Base-by-base conservation (phyloP, 192 early-diverging fungal species). In the Coemansia sp. region DNA sequence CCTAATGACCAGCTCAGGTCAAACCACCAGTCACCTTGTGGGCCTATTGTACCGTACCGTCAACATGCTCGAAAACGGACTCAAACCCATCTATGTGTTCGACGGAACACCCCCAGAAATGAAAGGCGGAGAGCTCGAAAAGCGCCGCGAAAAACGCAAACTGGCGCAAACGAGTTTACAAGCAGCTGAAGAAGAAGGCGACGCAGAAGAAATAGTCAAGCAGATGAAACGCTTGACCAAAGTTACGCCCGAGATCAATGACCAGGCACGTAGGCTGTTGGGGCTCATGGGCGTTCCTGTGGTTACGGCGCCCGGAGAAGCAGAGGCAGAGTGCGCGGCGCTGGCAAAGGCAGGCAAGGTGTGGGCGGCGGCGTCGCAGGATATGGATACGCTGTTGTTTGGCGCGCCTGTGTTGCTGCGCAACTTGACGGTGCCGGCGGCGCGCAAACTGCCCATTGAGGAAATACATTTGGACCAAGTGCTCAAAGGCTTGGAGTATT, bases 361-460 rank as follows among this genome's bases (percentile, higher is more conserved):
- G 2, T 97, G 88, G 72, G 97, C 91, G 25, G 94, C 94, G 15
- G 95, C 93, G 17, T 95, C 94, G 10, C 95, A 99, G 66, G 97
- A 99, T 80, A 98, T 99, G 95, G 97, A 99, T 63, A 99, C 97
- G 0, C 80, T 99, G 50, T 91, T 94, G 12, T 99, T 99, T 78
- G 89, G 87, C 10, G 77, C 94, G 1, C 94, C 97, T 0, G 85
- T 96, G 36, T 74, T 99, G 11, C 62, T 99, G 38, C 87, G 97
- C 12, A 94, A 98, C 65, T 76, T 99, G 59, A 99, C 97, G 0
- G 92, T 91, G 68, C 91, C 89, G 58, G 95, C 97, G 40, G 84
- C 86, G 14, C 87, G 90, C 40, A 98, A 97, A 67, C 69, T 91
- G 85, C 94, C 93, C 5, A 96, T 99, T 64, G 85, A 86, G 59